Conservation (phyloP, 176 grass and related monocot genomes). For the Eleusine coracana region DNA sequence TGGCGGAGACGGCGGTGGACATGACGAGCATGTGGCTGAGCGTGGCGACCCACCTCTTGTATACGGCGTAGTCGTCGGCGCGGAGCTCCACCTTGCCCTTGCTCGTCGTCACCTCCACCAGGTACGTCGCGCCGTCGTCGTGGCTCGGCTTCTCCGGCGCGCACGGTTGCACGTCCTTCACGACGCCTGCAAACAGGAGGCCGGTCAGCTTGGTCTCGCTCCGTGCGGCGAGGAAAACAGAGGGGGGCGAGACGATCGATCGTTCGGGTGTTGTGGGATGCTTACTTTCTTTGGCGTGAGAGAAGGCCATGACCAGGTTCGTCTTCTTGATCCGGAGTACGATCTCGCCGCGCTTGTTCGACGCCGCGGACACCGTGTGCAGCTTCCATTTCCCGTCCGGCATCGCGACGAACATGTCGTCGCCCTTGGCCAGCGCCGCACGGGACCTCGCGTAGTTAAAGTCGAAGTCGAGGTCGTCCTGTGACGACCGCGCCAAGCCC, state of each 20-base stretch:
- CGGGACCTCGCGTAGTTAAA: slow-evolving; percentile 78
- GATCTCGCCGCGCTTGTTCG: slow-evolving; percentile 72
- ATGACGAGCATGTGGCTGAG: slow-evolving; percentile 85
- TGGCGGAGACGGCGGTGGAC: slow-evolving; percentile 64
- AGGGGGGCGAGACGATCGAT: not conserved
- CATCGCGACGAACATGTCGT: slow-evolving; percentile 85
- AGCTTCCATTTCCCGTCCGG: slow-evolving; percentile 88
- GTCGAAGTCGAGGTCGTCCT: slow-evolving; percentile 72
- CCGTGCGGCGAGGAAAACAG: too few relatives aligned
- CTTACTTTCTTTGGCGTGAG: slow-evolving; percentile 77
- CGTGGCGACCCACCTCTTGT: slow-evolving; percentile 93
- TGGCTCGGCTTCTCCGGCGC: slow-evolving; percentile 51
- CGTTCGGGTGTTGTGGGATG: not conserved
- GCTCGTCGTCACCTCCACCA: slow-evolving; percentile 71
- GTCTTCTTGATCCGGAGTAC: slow-evolving; percentile 89
- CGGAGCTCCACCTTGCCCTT: slow-evolving; percentile 90
- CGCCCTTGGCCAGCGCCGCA: slow-evolving; percentile 83
- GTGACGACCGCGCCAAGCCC: slow-evolving; percentile 29
- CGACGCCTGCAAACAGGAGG: slow-evolving; percentile 40
- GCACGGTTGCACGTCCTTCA: slow-evolving; percentile 66
- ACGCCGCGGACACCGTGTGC: slow-evolving; percentile 69
- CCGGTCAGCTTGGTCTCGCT: not conserved
- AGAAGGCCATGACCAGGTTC: slow-evolving; percentile 78
- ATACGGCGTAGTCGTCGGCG: slow-evolving; percentile 68
- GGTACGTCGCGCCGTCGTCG: slow-evolving; percentile 65